A percentile compares a stretch with the other conserved stretches of the same genome.
Conservation (phyloP, 176 grass and related monocot species). For the Poa annua region DNA sequence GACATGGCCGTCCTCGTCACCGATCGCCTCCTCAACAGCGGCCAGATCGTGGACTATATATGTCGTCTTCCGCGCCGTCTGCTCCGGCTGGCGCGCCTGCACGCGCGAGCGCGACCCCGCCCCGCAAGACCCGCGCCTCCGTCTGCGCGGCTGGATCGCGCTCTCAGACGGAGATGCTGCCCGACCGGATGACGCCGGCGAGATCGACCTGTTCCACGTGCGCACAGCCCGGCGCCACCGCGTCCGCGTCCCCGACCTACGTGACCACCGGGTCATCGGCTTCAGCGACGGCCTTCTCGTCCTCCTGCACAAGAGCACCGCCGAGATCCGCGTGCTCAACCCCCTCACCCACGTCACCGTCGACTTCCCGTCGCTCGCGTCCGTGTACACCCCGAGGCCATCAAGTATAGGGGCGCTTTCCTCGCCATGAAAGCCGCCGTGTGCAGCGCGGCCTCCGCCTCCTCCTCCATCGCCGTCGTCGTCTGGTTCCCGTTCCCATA, state of each 20-base stretch:
- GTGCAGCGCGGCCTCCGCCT: not conserved
- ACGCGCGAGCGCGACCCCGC: not conserved
- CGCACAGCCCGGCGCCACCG: not conserved
- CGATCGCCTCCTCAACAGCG: not conserved
- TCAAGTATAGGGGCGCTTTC: too few species aligned
- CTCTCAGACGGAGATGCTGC: not conserved
- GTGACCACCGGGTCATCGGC: not conserved
- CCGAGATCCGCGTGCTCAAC: not conserved
- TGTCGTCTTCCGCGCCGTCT: not conserved
- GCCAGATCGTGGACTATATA: not conserved
- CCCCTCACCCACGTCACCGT: slow-evolving; percentile 7
- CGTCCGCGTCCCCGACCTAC: not conserved
- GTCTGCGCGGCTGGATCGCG: not conserved
- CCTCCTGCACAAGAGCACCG: slow-evolving; percentile 17
- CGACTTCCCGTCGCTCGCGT: slow-evolving; percentile 23
- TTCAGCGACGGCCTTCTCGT: not conserved
- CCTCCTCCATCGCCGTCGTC: not conserved
- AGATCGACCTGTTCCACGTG: not conserved
- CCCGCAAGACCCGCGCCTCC: not conserved
- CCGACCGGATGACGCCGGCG: not conserved
- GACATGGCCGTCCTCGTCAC: not conserved
- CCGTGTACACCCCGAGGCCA: too few species aligned
- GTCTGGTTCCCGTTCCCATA: not conserved
- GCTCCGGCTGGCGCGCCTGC: not conserved
- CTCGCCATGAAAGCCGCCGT: not conserved